phyloP scores from a whole-genome alignment of 2,329 filamentous ascomycete species.

The Beauveria australis region DNA sequence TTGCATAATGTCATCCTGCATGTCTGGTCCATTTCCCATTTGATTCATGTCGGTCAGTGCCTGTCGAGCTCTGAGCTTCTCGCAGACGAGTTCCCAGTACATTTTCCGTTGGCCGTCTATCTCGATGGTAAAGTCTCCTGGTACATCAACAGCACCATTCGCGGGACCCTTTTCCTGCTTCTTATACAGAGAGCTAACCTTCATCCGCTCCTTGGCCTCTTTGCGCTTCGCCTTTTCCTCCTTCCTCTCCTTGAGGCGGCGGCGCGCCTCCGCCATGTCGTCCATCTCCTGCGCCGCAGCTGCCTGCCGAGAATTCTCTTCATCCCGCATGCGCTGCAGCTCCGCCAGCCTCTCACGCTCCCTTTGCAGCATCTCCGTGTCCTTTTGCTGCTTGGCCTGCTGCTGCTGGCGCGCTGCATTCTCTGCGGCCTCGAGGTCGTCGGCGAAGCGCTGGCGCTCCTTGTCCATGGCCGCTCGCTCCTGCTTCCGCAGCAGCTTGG shows the following conservation, averaged over 20 bases:
- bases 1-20: slow-evolving; percentile 14
- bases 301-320: slow-evolving; percentile 27
- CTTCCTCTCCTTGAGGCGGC: slow-evolving; percentile 31
- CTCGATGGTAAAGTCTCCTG: slow-evolving; percentile 26
- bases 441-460: slow-evolving; percentile 66
- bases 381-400: slow-evolving; percentile 34
- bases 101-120: slow-evolving; percentile 22
- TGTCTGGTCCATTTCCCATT: slow-evolving; percentile 18
- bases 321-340: slow-evolving; percentile 28
- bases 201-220: slow-evolving; percentile 28
- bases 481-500: slow-evolving; percentile 59
- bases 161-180: slow-evolving; percentile 19
- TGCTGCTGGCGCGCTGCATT: slow-evolving; percentile 53
- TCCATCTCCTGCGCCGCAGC: slow-evolving; percentile 32
- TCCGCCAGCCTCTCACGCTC: slow-evolving; percentile 30
- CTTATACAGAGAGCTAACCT: slow-evolving; percentile 16
- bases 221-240: slow-evolving; percentile 31
- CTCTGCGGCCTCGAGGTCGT: slow-evolving; percentile 77
- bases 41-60: slow-evolving; percentile 24
- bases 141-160: slow-evolving; percentile 28
- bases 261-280: slow-evolving; percentile 28
- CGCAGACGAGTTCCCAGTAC: slow-evolving; percentile 34
- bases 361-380: slow-evolving; percentile 27
- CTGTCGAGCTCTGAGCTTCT: slow-evolving; percentile 33
- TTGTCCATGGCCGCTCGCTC: slow-evolving; percentile 68